A percentile compares a stretch with the other conserved stretches of the same genome.
Evolutionary conservation across 192 early-diverging fungal species (phyloP).

Genomic region (Pilaira anomala): DNA sequence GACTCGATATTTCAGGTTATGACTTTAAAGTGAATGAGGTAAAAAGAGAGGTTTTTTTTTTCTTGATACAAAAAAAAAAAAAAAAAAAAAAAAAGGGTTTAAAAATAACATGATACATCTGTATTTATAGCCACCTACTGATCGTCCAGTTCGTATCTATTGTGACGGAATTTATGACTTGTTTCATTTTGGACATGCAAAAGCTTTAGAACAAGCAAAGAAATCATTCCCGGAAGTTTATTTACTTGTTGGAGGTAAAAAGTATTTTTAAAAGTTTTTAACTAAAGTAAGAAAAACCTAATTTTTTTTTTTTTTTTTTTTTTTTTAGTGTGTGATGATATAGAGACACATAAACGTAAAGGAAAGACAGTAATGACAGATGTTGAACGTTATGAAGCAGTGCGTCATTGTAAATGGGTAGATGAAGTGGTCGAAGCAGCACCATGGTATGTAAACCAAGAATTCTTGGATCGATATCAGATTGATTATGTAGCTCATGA

Average conservation of each 20-base stretch:
- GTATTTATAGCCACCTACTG: constrained; percentile 46
- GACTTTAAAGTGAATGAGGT: constrained; percentile 16
- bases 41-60: too few relatives aligned
- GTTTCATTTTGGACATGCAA: constrained; percentile 76
- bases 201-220: constrained; percentile 77
- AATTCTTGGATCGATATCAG: constrained; percentile 69
- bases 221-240: constrained; percentile 71
- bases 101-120: not conserved
- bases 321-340: constrained; percentile 61
- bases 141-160: constrained; percentile 72
- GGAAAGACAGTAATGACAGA: constrained; percentile 82
- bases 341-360: constrained; percentile 71
- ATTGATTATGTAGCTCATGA: constrained; percentile 87
- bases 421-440: constrained; percentile 74
- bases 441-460: constrained; percentile 75
- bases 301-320: not conserved
- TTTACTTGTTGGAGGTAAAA: constrained; percentile 63
- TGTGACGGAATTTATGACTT: constrained; percentile 83
- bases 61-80: not conserved
- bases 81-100: not conserved
- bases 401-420: constrained; percentile 82
- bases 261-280: not conserved
- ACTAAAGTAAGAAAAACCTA: not conserved
- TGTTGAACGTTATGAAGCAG: constrained; percentile 72
- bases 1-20: constrained; percentile 10